Evolutionary conservation across 345 rosid species (phyloP).

Genomic region (Rubroshorea leprosula): DNA sequence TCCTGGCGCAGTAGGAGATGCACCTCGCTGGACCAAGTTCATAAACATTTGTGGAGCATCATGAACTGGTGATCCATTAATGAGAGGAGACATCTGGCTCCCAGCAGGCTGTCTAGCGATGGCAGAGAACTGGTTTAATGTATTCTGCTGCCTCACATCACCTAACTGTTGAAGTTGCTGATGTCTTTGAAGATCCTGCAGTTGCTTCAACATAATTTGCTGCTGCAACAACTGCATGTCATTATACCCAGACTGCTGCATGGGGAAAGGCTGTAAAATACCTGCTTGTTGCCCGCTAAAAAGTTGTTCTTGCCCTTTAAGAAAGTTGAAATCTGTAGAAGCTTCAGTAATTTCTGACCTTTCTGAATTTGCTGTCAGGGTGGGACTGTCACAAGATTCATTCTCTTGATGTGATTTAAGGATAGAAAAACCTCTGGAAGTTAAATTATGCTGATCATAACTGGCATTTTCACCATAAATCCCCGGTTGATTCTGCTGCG

Average conservation of each 20-base stretch:
- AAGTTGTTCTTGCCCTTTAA: conserved; percentile 38
- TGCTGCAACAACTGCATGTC: conserved; percentile 70
- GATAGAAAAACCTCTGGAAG: conserved; percentile 16
- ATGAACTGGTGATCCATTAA: conserved; percentile 50
- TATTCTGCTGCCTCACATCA: conserved; percentile 42
- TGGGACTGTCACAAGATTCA: conserved; percentile 34
- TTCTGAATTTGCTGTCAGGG: conserved; percentile 39
- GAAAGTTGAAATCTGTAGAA: conserved; percentile 32
- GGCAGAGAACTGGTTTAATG: conserved; percentile 37
- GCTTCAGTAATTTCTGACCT: conserved; percentile 36
- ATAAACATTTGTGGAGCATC: conserved; percentile 43
- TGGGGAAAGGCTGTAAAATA: conserved; percentile 24
- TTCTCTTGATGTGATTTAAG: conserved; percentile 24
- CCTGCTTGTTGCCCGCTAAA: conserved; percentile 26
- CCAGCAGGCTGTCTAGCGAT: conserved; percentile 36
- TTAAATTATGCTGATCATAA: conserved; percentile 27
- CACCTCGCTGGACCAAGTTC: conserved; percentile 43
- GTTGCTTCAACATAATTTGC: conserved; percentile 57
- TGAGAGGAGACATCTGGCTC: conserved; percentile 35
- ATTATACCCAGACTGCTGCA: conserved; percentile 54
- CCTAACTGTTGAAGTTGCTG: conserved; percentile 46
- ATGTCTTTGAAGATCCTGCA: conserved; percentile 71
- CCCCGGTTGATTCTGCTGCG: conserved; percentile 21
- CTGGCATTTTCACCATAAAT: conserved; percentile 15
- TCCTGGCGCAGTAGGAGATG: conserved; percentile 43